Evolutionary conservation across 345 rosid genomes (phyloP).

Genomic region (Gossypium stocksii): DNA sequence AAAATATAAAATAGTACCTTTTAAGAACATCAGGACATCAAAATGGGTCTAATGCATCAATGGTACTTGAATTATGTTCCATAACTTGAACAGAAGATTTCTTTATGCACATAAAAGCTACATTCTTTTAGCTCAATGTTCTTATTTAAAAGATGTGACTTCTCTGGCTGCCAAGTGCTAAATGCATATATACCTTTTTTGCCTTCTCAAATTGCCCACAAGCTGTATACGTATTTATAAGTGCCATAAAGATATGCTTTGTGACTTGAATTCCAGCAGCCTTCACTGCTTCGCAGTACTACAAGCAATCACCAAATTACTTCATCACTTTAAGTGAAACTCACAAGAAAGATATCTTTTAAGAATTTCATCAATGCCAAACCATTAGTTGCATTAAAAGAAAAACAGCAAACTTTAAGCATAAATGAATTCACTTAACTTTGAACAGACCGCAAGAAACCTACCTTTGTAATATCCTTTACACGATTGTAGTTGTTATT

Average conservation of each 20-base stretch:
- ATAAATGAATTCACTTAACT: neutral
- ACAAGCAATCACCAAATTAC: slow-evolving; percentile 18
- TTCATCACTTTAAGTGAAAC: slow-evolving; percentile 1
- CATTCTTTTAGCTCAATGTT: neutral
- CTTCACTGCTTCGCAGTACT: slow-evolving; percentile 60
- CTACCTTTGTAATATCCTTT: slow-evolving; percentile 63
- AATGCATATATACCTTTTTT: slow-evolving; percentile 51
- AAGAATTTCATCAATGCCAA: neutral
- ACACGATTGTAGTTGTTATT: slow-evolving; percentile 49
- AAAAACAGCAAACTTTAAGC: neutral
- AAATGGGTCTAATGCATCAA: neutral
- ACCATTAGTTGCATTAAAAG: slow-evolving; percentile 1
- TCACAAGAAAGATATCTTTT: neutral
- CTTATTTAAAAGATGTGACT: neutral
- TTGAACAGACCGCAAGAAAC: slow-evolving; percentile 10
- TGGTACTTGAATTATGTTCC: neutral
- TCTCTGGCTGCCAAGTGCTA: neutral
- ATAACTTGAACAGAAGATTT: neutral
- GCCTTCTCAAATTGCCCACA: slow-evolving; percentile 78
- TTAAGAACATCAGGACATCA: neutral
- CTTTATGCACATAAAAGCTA: neutral
- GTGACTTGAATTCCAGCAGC: slow-evolving; percentile 37
- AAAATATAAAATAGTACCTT: slow-evolving; percentile 13
- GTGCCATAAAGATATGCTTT: slow-evolving; percentile 63
- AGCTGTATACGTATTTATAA: slow-evolving; percentile 65